phyloP scores from a whole-genome alignment of 2,329 filamentous ascomycete genomes.

The Colletotrichum sp. region DNA sequence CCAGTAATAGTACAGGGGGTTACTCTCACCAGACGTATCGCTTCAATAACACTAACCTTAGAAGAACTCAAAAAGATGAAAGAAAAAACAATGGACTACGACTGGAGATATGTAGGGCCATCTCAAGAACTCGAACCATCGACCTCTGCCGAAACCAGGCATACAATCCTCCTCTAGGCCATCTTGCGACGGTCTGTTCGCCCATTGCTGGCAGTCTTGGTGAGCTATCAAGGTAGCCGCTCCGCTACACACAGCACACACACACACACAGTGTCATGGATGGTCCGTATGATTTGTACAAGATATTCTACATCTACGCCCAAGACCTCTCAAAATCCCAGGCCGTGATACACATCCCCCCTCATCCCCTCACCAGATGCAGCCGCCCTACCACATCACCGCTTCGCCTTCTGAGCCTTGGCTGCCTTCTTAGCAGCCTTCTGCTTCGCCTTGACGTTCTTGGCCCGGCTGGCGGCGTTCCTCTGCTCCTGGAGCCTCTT shows the following conservation, averaged over 20 bases:
- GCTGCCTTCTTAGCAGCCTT: constrained; percentile 39
- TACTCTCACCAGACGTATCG: neutral
- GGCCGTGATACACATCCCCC: neutral
- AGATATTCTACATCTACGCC: constrained; percentile 17
- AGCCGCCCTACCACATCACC: constrained; percentile 18
- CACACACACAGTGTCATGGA: neutral
- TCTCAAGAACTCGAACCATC: neutral
- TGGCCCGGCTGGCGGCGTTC: constrained; percentile 27
- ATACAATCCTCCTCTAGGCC: neutral
- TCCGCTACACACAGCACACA: neutral
- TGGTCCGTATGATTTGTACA: constrained; percentile 17
- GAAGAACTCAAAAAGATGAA: accelerated
- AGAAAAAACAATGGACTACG: neutral
- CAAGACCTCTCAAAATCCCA: neutral
- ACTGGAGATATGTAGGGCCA: neutral
- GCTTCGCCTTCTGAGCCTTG: constrained; percentile 37
- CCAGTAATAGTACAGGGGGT: neutral
- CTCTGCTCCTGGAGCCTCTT: constrained; percentile 30
- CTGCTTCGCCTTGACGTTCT: constrained; percentile 36
- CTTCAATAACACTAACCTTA: neutral
- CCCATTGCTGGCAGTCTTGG: neutral
- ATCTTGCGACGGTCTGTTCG: neutral
- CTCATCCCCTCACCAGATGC: neutral
- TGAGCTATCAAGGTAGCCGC: neutral
- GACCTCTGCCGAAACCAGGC: neutral